Evolutionary conservation across 371 early-diverging fungal species (phyloP).

Genomic region (Mortierella sp.): DNA sequence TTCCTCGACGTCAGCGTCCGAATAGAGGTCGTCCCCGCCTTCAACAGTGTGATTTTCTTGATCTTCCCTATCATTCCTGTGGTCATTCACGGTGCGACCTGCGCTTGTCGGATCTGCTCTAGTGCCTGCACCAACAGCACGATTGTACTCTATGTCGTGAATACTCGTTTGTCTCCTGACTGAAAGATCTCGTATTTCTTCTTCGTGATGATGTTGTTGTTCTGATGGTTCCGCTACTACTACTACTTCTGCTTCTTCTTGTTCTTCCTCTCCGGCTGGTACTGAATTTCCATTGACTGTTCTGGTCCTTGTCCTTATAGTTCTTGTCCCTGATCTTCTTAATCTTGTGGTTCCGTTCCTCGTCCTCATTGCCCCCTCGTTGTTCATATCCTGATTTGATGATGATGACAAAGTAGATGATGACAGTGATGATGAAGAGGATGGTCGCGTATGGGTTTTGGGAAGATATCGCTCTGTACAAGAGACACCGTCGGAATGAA

Average conservation of each 20-base stretch:
- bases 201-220: background rate
- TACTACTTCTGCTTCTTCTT: background rate
- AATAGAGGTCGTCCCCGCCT: background rate
- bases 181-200: constrained; percentile 7
- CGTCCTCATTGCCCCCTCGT: too few species aligned
- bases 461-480: constrained; percentile 47
- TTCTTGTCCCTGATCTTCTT: too few species aligned
- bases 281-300: background rate
- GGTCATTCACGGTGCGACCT: too few species aligned
- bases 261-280: background rate
- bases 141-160: constrained; percentile 44
- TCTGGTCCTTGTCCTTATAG: background rate
- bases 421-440: constrained; percentile 16
- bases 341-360: too few species aligned
- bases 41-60: background rate
- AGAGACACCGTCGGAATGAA: constrained; percentile 86
- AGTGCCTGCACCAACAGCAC: constrained; percentile 19
- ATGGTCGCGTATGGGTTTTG: background rate
- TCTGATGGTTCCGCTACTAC: background rate
- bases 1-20: background rate
- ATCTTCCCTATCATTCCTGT: background rate
- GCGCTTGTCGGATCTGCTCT: too few species aligned
- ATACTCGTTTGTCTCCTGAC: constrained; percentile 30
- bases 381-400: too few species aligned
- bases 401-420: too few species aligned